Conservation (phyloP, 192 early-diverging fungal species). For the Mortierella antarctica region DNA sequence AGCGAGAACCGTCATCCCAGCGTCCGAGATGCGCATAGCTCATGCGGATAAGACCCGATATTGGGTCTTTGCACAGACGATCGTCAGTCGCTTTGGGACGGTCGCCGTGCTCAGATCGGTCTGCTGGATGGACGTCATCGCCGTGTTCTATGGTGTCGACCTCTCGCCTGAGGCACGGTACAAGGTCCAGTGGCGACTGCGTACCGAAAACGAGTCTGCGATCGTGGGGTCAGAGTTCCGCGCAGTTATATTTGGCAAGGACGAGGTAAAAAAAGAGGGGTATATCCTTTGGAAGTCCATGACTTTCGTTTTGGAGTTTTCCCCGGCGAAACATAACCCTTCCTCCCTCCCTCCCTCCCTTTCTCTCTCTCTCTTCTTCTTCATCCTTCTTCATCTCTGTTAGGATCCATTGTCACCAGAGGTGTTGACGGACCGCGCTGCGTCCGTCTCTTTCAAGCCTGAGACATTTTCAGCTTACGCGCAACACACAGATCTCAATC, state of each 20-base stretch:
- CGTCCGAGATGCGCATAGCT: conserved; percentile 11
- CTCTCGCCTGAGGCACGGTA: not conserved
- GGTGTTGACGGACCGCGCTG: too few species aligned
- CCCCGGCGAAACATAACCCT: too few species aligned
- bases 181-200: conserved; percentile 22
- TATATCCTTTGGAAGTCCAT: not conserved
- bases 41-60: conserved; percentile 5
- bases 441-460: too few species aligned
- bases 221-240: conserved; percentile 27
- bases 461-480: too few species aligned
- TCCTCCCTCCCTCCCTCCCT: too few species aligned
- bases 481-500: too few species aligned
- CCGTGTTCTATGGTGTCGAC: not conserved
- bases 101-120: conserved; percentile 10
- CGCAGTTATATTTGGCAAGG: conserved; percentile 6
- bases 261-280: not conserved
- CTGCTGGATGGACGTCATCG: conserved; percentile 20
- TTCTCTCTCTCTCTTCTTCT: too few species aligned
- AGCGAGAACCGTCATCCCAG: not conserved
- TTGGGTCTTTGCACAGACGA: not conserved
- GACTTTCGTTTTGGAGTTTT: too few species aligned
- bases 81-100: not conserved
- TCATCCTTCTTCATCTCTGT: too few species aligned
- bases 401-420: too few species aligned
- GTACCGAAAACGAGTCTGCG: not conserved